These are phyloP conservation scores for Cryphonectria naterciae DNA, from an alignment of 2,329 filamentous ascomycete species.

Conservation along the genomic window DNA sequence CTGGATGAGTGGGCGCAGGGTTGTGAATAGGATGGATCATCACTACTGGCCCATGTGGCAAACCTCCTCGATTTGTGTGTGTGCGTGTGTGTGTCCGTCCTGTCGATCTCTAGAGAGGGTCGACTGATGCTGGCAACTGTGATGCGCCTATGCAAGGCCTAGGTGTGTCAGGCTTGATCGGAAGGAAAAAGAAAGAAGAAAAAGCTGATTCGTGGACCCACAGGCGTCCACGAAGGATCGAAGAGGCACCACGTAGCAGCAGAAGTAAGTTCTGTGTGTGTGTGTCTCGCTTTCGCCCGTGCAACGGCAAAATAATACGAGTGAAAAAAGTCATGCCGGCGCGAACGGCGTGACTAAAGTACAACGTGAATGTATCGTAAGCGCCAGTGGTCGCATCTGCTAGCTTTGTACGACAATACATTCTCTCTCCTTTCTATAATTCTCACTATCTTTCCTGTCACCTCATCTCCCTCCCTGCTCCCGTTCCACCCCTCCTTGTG, in stretches of 20 bases:
- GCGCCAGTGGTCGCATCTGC: not conserved
- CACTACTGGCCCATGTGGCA: not conserved
- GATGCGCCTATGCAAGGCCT: not conserved
- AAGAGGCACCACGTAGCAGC: not conserved
- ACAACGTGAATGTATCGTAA: slow-evolving; percentile 10
- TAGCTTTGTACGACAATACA: not conserved
- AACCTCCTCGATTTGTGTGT: not conserved
- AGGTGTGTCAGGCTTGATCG: not conserved
- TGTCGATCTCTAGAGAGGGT: not conserved
- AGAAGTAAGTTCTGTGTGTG: not conserved
- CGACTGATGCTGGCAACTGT: not conserved
- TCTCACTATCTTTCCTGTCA: not conserved
- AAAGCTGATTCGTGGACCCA: not conserved
- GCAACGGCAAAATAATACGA: not conserved
- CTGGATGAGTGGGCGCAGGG: not conserved
- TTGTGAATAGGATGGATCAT: not conserved
- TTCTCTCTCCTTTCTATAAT: not conserved
- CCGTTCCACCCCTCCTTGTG: not conserved
- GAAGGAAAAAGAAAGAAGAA: not conserved
- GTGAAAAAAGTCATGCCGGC: no score
- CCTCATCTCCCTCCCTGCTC: not conserved
- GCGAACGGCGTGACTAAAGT: not conserved
- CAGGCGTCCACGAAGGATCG: not conserved
- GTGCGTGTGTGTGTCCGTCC: not conserved
- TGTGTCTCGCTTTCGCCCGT: not conserved